Percentiles rank a stretch among this genome's conserved stretches.
phyloP scores from a whole-genome alignment of 495 filamentous ascomycete genomes.

The Neurospora sp. region DNA sequence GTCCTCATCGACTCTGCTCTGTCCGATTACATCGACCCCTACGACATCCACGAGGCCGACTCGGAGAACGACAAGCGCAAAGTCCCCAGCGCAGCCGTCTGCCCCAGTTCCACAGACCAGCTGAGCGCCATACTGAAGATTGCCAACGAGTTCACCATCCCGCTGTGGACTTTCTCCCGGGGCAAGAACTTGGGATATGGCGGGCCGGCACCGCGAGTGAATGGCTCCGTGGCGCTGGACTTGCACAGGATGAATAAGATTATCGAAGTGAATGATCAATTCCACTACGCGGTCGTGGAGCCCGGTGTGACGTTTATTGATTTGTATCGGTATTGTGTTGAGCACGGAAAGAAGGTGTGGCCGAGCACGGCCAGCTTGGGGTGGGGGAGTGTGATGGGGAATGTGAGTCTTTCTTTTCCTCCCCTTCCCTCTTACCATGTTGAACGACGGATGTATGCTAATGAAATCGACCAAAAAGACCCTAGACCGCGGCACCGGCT shows the following conservation, averaged over 20 bases:
- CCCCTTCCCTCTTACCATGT: neutral
- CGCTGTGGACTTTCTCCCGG: constrained; percentile 40
- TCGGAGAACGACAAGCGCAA: constrained; percentile 18
- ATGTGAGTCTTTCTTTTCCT: constrained; percentile 22
- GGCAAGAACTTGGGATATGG: constrained; percentile 49
- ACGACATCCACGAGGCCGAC: constrained; percentile 26
- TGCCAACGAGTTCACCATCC: constrained; percentile 37
- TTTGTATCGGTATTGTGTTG: constrained; percentile 41
- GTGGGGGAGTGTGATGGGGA: constrained; percentile 47
- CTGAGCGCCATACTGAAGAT: constrained; percentile 30
- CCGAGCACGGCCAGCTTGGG: constrained; percentile 45
- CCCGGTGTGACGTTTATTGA: constrained; percentile 47
- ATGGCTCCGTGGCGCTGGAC: constrained; percentile 44
- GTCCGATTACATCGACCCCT: constrained; percentile 36
- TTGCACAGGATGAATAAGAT: constrained; percentile 46
- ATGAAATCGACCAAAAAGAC: constrained; percentile 13
- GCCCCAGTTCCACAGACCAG: constrained; percentile 28
- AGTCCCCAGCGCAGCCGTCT: constrained; percentile 33
- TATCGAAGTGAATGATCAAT: constrained; percentile 44
- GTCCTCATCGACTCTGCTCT: constrained; percentile 27
- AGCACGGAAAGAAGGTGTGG: constrained; percentile 41
- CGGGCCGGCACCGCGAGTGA: constrained; percentile 42
- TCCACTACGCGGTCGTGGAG: constrained; percentile 43
- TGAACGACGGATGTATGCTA: neutral
- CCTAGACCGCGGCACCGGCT: constrained; percentile 33